These are phyloP conservation scores for Barnettozyma hawaiiensis DNA, from an alignment of 1,139 yeast genomes.

Conservation along the genomic window DNA sequence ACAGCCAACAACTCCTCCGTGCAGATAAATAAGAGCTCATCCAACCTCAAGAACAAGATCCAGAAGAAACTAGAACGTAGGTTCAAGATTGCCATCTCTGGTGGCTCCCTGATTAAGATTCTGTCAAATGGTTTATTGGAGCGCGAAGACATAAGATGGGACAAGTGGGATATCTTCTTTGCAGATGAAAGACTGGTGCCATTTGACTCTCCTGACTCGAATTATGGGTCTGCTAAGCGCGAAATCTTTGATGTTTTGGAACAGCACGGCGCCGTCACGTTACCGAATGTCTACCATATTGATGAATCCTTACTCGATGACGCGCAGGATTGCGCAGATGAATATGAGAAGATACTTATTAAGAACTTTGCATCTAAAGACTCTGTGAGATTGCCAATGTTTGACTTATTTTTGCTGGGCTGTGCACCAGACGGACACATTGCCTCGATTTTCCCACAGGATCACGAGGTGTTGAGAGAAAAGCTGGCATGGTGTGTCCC, in stretches of 20 bases:
- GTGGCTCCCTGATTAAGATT: constrained; percentile 86
- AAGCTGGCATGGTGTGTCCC: constrained; percentile 96
- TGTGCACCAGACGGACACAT: constrained; percentile 99
- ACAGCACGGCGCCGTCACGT: constrained; percentile 15
- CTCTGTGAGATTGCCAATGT: constrained; percentile 90
- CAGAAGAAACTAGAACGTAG: constrained; percentile 48
- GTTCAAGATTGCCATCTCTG: constrained; percentile 86
- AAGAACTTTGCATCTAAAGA: constrained; percentile 94
- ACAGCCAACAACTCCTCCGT: constrained; percentile 9
- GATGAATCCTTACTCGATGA: constrained; percentile 72
- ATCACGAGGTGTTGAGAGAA: constrained; percentile 80
- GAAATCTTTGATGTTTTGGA: constrained; percentile 56
- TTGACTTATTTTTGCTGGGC: constrained; percentile 83
- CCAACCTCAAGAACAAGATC: constrained; percentile 16
- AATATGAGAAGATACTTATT: constrained; percentile 78
- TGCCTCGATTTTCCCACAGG: constrained; percentile 88
- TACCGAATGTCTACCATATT: constrained; percentile 76
- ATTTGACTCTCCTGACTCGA: constrained; percentile 74
- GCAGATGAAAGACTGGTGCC: constrained; percentile 97
- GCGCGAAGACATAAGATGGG: constrained; percentile 79
- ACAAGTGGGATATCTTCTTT: constrained; percentile 92
- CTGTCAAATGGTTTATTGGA: constrained; percentile 76
- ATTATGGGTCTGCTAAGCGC: constrained; percentile 83
- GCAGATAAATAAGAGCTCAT: constrained; percentile 15
- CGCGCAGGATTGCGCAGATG: constrained; percentile 93